These are phyloP conservation scores for Periglandula ipomoeae DNA, from an alignment of 2,329 filamentous ascomycete species.

Conservation along the genomic window DNA sequence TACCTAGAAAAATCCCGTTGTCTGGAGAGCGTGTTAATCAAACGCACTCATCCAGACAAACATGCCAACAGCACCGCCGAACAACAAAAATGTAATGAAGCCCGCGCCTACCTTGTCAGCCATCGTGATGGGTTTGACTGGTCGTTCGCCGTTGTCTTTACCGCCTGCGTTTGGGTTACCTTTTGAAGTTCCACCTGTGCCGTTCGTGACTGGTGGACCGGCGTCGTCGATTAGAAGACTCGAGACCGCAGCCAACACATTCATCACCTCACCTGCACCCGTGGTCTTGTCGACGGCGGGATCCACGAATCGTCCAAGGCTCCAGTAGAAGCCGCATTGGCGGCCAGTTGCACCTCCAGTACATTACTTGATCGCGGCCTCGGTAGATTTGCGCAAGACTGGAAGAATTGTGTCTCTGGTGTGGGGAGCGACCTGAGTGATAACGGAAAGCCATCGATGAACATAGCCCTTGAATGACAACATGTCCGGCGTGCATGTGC, in stretches of 20 bases:
- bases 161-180: constrained; percentile 32
- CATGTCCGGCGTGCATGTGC: constrained; percentile 62
- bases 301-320: constrained; percentile 31
- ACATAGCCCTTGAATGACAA: constrained; percentile 64
- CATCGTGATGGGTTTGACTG: constrained; percentile 25
- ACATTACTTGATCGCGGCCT: constrained; percentile 53
- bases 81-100: constrained; percentile 36
- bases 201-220: constrained; percentile 32
- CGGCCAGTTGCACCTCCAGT: constrained; percentile 47
- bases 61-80: constrained; percentile 30
- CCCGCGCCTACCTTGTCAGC: constrained; percentile 40
- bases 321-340: constrained; percentile 60
- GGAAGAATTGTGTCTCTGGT: constrained; percentile 46
- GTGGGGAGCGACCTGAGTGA: constrained; percentile 53
- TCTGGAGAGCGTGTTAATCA: constrained; percentile 12
- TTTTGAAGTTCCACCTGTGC: constrained; percentile 40
- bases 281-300: constrained; percentile 43
- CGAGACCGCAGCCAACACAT: constrained; percentile 45
- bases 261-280: constrained; percentile 51
- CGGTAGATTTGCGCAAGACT: constrained; percentile 46
- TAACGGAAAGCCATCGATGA: constrained; percentile 53
- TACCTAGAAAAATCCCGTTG: not conserved
- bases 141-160: constrained; percentile 19
- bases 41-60: constrained; percentile 43
- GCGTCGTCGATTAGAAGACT: constrained; percentile 35